Base-by-base conservation (phyloP, 2,329 filamentous ascomycete genomes). In the Colletotrichum sp. region DNA sequence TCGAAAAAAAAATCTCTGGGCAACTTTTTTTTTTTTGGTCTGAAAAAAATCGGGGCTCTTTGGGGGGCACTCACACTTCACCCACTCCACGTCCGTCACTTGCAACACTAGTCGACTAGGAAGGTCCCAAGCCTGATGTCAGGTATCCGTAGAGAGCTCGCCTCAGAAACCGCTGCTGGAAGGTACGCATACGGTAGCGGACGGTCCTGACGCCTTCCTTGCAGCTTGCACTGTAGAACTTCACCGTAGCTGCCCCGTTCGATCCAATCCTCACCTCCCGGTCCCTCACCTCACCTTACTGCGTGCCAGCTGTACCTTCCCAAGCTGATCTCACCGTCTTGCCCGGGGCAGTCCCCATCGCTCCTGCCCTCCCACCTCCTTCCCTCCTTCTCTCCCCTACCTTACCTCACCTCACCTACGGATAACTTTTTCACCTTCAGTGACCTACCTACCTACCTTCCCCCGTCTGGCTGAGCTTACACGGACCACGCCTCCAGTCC, bases 1-100 rank as follows among this genome's bases (percentile, higher is more conserved):
- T 26, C 26, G 36, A 14, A 30, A 34, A 63, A 63, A 39, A 57
- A 30, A 55, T 68, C 30, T 73, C 55, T 24, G 64, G 28, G 18
- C 55, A 43, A 64, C 26, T 36, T 21, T 21, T 30, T 57, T 48
- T 24, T 39, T 8, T 36, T 9, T 16, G 30, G 6, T 36, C 9
- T 21, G 10, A 63, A 60, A 52, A 64, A 18, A 30, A 43, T 3
- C 39, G 18, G 39, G 70, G 71, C 57, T 34, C 63, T 57, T 67
- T 65, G 36, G 60, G 59, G 34, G 21, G 14, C 57, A 24, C 36
- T 34, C 9, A n/a, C 39, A 43, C 39, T n/a, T 43, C 39, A n/a
- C 39, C 52, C 52, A 57, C 71, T 75, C 74, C 66, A 74, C 71
- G 71, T 52, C 43, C 18, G 32, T 74, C 65, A 73, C 43, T 76